Evolutionary conservation across 176 grass and related monocot species (phyloP).

Genomic region (Musa beccarii): DNA sequence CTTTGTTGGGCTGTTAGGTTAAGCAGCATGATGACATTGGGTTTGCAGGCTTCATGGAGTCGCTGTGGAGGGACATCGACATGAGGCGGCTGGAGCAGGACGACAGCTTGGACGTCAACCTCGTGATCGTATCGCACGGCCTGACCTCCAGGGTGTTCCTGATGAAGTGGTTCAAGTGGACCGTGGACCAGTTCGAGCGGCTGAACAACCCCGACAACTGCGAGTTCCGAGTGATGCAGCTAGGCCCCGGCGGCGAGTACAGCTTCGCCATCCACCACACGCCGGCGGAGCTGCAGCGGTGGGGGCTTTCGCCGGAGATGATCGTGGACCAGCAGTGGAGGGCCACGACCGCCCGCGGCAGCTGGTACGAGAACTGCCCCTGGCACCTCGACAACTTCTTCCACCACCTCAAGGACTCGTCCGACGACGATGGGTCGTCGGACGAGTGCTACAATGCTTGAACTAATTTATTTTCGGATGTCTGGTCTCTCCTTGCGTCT

Average conservation of each 20-base stretch:
- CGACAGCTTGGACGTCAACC: conserved; percentile 52
- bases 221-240: conserved; percentile 88
- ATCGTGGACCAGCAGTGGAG: conserved; percentile 91
- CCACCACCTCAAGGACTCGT: conserved; percentile 28
- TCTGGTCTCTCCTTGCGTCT: too few species aligned
- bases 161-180: conserved; percentile 99
- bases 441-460: neutral
- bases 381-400: conserved; percentile 63
- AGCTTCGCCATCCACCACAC: conserved; percentile 90
- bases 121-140: conserved; percentile 86
- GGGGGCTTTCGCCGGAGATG: conserved; percentile 86
- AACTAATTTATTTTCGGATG: neutral
- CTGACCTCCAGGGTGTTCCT: conserved; percentile 84
- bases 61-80: conserved; percentile 92
- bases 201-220: conserved; percentile 93
- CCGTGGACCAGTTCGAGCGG: conserved; percentile 77
- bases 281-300: conserved; percentile 56
- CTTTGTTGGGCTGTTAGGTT: neutral
- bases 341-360: conserved; percentile 40
- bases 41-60: conserved; percentile 73
- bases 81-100: conserved; percentile 60
- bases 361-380: conserved; percentile 56
- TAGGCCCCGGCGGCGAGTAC: conserved; percentile 71
- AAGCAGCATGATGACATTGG: neutral
- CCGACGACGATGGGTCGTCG: neutral